Percentiles rank a stretch among this genome's conserved stretches.
phyloP scores from a whole-genome alignment of 352 stramenopile genomes.

The Globisporangium nagaii region DNA sequence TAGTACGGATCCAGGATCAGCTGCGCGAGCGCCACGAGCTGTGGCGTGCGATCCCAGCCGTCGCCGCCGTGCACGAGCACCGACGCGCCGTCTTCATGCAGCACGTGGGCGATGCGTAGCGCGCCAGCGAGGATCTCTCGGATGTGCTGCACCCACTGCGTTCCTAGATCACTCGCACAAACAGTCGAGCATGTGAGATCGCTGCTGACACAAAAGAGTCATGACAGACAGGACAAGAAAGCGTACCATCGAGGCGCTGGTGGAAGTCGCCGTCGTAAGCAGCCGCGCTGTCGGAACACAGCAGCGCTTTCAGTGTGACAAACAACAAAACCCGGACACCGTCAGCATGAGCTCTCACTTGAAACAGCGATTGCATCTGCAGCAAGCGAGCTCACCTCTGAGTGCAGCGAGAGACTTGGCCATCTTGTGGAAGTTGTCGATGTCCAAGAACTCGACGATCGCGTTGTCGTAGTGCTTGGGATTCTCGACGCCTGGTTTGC shows the following conservation, averaged over 20 bases:
- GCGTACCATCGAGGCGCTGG: too few species aligned
- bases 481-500: slow-evolving; percentile 90
- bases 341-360: background rate
- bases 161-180: slow-evolving; percentile 50
- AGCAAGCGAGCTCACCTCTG: slow-evolving; percentile 35
- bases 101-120: slow-evolving; percentile 65
- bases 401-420: slow-evolving; percentile 91
- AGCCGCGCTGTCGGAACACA: too few species aligned
- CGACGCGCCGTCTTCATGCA: slow-evolving; percentile 78
- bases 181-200: slow-evolving; percentile 13
- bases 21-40: slow-evolving; percentile 74
- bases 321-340: slow-evolving; percentile 5
- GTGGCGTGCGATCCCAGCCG: slow-evolving; percentile 83
- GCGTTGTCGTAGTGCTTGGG: slow-evolving; percentile 94
- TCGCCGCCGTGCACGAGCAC: slow-evolving; percentile 83
- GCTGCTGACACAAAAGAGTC: slow-evolving; percentile 49
- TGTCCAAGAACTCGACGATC: slow-evolving; percentile 96
- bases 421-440: slow-evolving; percentile 99
- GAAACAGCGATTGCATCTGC: background rate
- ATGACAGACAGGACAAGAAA: too few species aligned
- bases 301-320: too few species aligned
- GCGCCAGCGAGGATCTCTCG: slow-evolving; percentile 72
- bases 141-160: slow-evolving; percentile 96
- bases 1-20: slow-evolving; percentile 86
- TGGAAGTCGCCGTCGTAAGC: too few species aligned